Evolutionary conservation across 2,329 filamentous ascomycete genomes (phyloP).

Genomic region (Colletotrichum lini): DNA sequence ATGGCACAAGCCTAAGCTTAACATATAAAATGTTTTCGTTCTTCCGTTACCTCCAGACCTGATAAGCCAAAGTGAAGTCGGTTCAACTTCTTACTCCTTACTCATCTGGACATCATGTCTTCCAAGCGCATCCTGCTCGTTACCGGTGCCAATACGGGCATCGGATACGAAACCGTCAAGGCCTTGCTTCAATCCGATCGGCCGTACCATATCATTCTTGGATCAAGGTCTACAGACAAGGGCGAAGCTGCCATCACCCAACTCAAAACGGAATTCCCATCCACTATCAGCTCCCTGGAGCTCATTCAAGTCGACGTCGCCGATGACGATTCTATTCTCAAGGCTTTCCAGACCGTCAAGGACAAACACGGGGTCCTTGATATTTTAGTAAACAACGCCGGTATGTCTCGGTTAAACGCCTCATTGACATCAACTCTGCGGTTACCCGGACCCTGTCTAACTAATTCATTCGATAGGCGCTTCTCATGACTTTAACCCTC

Average conservation of each 20-base stretch:
- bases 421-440: conserved; percentile 2
- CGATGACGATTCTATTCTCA: conserved; percentile 61
- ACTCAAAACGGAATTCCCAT: conserved; percentile 57
- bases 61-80: too few species aligned
- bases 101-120: conserved; percentile 13
- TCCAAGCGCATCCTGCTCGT: conserved; percentile 63
- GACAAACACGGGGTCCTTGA: conserved; percentile 49
- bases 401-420: conserved; percentile 43
- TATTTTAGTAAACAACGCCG: conserved; percentile 53
- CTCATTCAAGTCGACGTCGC: conserved; percentile 67
- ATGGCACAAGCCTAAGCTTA: too few species aligned
- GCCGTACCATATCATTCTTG: conserved; percentile 70
- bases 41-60: neutral
- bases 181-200: conserved; percentile 63
- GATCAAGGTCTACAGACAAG: conserved; percentile 65
- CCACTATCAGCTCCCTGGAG: conserved; percentile 58
- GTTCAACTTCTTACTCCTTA: too few species aligned
- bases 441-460: neutral
- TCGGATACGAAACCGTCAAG: conserved; percentile 72
- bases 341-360: conserved; percentile 48
- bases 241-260: conserved; percentile 62
- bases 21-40: too few species aligned
- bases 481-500: conserved; percentile 49
- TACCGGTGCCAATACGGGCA: conserved; percentile 73
- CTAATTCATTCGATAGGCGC: conserved; percentile 15